Evolutionary conservation across 73 alveolate genomes (phyloP).

Genomic region (Stentor roeselii): DNA sequence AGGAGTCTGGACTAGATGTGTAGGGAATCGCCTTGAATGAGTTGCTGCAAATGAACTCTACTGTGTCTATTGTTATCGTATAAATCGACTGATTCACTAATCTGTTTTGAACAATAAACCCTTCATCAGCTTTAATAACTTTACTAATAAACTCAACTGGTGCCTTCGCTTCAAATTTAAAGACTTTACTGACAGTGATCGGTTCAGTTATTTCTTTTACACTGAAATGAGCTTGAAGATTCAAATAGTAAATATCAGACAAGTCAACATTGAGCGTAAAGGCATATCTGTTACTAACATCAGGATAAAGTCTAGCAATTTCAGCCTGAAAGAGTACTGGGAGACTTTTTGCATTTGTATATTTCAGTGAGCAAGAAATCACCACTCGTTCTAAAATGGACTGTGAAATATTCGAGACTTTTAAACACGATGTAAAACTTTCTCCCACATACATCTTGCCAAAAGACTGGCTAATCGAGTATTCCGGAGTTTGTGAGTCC

Average conservation of each 20-base stretch:
- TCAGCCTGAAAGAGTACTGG: slow-evolving; percentile 23
- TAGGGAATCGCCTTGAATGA: neutral
- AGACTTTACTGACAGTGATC: neutral
- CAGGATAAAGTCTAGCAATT: neutral
- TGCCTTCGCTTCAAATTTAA: slow-evolving; percentile 15
- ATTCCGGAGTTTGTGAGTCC: neutral
- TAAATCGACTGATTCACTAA: neutral
- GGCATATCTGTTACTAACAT: neutral
- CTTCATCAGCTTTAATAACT: neutral
- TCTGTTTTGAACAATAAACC: slow-evolving; percentile 18
- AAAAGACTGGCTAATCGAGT: neutral
- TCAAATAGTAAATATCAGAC: slow-evolving; percentile 5
- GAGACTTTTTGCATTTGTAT: slow-evolving; percentile 16
- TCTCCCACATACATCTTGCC: slow-evolving; percentile 28
- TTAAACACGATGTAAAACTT: slow-evolving; percentile 18
- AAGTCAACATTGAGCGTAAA: neutral
- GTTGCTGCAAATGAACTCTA: neutral
- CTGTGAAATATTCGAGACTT: slow-evolving; percentile 5
- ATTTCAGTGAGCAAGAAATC: slow-evolving; percentile 4
- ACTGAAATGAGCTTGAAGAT: neutral
- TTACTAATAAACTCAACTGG: slow-evolving; percentile 6
- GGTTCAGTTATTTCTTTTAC: slow-evolving; percentile 2
- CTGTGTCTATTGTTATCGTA: neutral
- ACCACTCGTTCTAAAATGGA: neutral
- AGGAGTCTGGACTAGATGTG: neutral